Evolutionary conservation across 257 asterid genomes (phyloP), one percentile per base, ranked within the genome.

Genomic region (Leonotis leonurus): DNA sequence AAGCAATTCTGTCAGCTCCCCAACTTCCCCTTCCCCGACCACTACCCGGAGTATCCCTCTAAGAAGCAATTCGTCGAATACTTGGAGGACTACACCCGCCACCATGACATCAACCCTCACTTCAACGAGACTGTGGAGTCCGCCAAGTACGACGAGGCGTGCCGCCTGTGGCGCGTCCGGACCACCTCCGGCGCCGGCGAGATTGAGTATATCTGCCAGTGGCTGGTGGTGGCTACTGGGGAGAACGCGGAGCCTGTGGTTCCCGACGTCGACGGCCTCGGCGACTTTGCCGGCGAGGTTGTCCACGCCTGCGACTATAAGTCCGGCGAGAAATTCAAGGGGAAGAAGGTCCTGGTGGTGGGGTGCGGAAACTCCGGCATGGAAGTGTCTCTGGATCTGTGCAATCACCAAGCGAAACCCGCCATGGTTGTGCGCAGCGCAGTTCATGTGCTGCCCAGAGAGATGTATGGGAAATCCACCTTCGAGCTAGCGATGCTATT

Each of bases 1-100:
- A 89, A 87, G 62, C 63, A 81, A 12, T 87, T 85, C 71, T 89
- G 95, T 53, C 92, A 82, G 55, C 75, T 87, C 6, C 95, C 95
- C 0, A 59, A 70, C 4, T 65, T 55, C 56, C 88, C 88, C 0
- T 86, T 86, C 59, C 95, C 95, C 0, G 80, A 81, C 0, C 73
- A 79, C 45, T 81, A 77, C 70, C 91, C 88, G 0, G 77, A 78
- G 29, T 86, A 86, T 48, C 95, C 91, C 0, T 20, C 72, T 35
- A 79, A 77, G 83, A 64, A 48, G 25, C 83, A 87, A 33, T 87
- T 87, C 81, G 61, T 87, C 8, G 78, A 76, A 0, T 84, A 87
- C 61, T 74, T 87, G 3, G 88, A 84, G 36, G 66, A 83, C 2
- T 87, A 87, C 67, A 78, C 90, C 12, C 26, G 1, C 0, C 24